Evolutionary conservation across 179 eudicot genomes (phyloP).

Genomic region (Vitellaria paradoxa): DNA sequence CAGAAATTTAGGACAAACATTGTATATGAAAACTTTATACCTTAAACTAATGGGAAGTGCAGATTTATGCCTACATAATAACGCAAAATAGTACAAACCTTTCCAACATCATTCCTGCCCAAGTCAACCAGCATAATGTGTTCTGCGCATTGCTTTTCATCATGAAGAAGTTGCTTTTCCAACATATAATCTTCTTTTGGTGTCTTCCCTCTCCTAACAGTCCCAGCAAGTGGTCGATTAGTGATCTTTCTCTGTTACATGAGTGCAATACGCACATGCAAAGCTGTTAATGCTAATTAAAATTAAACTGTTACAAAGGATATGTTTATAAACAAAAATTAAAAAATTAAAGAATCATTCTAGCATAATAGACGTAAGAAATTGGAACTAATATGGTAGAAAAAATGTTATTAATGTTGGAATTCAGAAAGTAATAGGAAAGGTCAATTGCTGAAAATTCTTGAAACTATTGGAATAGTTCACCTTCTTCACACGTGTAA

Average conservation of each 20-base stretch:
- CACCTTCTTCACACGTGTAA: constrained; percentile 90
- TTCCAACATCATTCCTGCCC: constrained; percentile 99
- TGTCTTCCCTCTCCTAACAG: constrained; percentile 93
- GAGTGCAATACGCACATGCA: not conserved
- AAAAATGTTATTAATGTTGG: not conserved
- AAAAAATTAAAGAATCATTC: not conserved
- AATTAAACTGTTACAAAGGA: not conserved
- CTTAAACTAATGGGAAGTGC: not conserved
- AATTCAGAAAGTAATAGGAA: not conserved
- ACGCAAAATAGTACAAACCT: constrained; percentile 34
- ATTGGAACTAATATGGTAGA: not conserved
- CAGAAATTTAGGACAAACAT: not conserved
- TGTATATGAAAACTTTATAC: not conserved
- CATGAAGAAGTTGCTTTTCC: constrained; percentile 82
- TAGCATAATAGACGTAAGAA: not conserved
- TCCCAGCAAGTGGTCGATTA: constrained; percentile 97
- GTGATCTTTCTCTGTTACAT: constrained; percentile 65
- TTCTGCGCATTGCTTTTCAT: constrained; percentile 94
- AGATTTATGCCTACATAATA: not conserved
- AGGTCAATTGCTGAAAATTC: not conserved
- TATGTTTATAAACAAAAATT: not conserved
- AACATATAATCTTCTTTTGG: constrained; percentile 78
- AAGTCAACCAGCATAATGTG: constrained; percentile 98
- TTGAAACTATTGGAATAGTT: not conserved
- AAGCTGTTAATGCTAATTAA: not conserved